A percentile compares a stretch with the other conserved stretches of the same genome.
These are phyloP conservation scores for Tanozyma kutaoensis DNA, from an alignment of 805 yeast genomes.

Conservation along the genomic window DNA sequence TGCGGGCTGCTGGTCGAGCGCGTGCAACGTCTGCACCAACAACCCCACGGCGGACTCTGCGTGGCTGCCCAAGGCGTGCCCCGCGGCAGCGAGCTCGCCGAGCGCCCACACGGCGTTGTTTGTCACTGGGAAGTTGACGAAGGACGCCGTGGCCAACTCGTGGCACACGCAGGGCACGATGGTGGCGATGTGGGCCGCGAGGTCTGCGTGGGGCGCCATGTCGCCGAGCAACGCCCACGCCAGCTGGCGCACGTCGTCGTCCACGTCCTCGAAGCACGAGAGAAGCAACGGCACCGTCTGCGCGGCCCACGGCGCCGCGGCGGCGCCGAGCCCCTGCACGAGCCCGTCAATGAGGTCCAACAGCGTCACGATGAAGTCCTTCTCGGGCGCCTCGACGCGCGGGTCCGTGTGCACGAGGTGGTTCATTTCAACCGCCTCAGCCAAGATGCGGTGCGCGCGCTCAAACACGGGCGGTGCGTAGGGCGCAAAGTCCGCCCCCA, in stretches of 20 bases:
- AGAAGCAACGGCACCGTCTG: slow-evolving; percentile 49
- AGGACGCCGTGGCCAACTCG: slow-evolving; percentile 45
- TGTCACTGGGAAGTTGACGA: slow-evolving; percentile 46
- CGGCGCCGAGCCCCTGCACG: slow-evolving; percentile 66
- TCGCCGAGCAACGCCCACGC: slow-evolving; percentile 89
- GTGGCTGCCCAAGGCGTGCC: slow-evolving; percentile 29
- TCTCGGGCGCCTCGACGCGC: slow-evolving; percentile 63
- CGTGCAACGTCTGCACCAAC: slow-evolving; percentile 46
- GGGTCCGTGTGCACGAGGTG: slow-evolving; percentile 55
- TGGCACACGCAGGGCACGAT: slow-evolving; percentile 54
- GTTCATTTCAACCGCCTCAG: slow-evolving; percentile 54
- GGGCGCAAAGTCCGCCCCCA: slow-evolving; percentile 78
- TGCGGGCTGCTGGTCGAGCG: slow-evolving; percentile 41
- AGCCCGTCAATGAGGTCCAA: slow-evolving; percentile 86
- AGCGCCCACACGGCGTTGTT: slow-evolving; percentile 91
- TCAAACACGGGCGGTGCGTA: slow-evolving; percentile 79
- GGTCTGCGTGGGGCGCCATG: slow-evolving; percentile 49
- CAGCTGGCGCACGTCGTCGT: slow-evolving; percentile 84
- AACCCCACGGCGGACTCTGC: slow-evolving; percentile 39
- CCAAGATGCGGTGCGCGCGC: slow-evolving; percentile 60
- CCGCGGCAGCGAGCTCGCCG: slow-evolving; percentile 60
- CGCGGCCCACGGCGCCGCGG: slow-evolving; percentile 2
- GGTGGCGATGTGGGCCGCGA: slow-evolving; percentile 34
- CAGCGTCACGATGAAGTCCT: slow-evolving; percentile 81
- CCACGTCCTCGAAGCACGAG: slow-evolving; percentile 60